A percentile compares a stretch with the other conserved stretches of the same genome.
phyloP scores from a whole-genome alignment of 169 alveolate species.

The Babesia sp. region DNA sequence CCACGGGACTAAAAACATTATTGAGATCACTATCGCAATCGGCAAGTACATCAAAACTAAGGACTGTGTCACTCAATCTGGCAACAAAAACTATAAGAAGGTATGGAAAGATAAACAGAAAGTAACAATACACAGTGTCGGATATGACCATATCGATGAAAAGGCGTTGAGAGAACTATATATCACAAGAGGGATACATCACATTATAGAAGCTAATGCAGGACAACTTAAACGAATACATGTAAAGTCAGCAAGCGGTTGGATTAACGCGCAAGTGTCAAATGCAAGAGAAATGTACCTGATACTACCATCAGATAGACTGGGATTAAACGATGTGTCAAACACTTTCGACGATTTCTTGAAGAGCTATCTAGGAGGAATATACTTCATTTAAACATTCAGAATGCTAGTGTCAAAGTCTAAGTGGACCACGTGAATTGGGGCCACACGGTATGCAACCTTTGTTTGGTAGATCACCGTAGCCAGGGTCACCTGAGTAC shows the following conservation, averaged over 20 bases:
- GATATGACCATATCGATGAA: slow-evolving; percentile 46
- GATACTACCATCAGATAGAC: not conserved
- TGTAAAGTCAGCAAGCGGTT: slow-evolving; percentile 13
- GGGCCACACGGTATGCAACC: slow-evolving; percentile 42
- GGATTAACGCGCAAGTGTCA: slow-evolving; percentile 39
- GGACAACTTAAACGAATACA: slow-evolving; percentile 21
- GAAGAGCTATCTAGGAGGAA: slow-evolving; percentile 45
- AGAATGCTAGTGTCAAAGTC: slow-evolving; percentile 17
- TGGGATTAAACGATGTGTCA: slow-evolving; percentile 1
- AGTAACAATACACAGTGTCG: slow-evolving; percentile 19
- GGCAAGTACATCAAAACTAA: slow-evolving; percentile 3
- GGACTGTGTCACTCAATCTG: slow-evolving; percentile 29
- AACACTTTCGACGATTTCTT: slow-evolving; percentile 40
- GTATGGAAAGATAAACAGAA: not conserved
- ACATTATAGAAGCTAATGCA: slow-evolving; percentile 21
- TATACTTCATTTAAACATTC: slow-evolving; percentile 50
- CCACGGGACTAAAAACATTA: slow-evolving; percentile 9
- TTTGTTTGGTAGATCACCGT: slow-evolving; percentile 37
- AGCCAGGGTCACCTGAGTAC: slow-evolving; percentile 37
- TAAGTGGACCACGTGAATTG: slow-evolving; percentile 52
- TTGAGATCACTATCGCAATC: not conserved
- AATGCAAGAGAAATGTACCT: slow-evolving; percentile 56
- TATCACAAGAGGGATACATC: slow-evolving; percentile 40
- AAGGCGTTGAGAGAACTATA: slow-evolving; percentile 40
- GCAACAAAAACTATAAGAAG: slow-evolving; percentile 52